Conservation (phyloP, 2,329 filamentous ascomycete genomes). For the Tricladium varicosporioides region DNA sequence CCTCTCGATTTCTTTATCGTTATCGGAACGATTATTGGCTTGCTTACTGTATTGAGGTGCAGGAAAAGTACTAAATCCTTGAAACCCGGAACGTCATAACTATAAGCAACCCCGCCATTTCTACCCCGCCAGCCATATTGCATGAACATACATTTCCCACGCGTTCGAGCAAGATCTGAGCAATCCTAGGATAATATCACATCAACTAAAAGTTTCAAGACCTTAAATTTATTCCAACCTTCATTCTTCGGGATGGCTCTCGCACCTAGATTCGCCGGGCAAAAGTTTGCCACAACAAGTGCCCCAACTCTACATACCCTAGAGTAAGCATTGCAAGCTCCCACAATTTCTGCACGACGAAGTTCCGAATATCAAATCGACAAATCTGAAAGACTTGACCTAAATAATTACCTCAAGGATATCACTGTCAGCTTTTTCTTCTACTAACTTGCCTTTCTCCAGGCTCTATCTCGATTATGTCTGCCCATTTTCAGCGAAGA, state of each 20-base stretch:
- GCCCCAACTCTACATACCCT: slow-evolving; percentile 54
- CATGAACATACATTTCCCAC: background rate
- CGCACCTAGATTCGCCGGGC: slow-evolving; percentile 73
- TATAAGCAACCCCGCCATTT: background rate
- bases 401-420: too few species aligned
- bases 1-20: too few species aligned
- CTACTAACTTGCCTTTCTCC: too few species aligned
- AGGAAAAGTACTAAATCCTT: too few species aligned
- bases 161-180: background rate
- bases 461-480: slow-evolving; percentile 79
- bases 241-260: slow-evolving; percentile 61
- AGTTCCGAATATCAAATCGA: too few species aligned
- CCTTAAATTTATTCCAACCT: background rate
- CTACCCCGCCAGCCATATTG: background rate
- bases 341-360: too few species aligned
- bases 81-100: background rate
- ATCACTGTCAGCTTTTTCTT: too few species aligned
- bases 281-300: slow-evolving; percentile 52
- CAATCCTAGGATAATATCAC: background rate
- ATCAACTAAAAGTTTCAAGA: too few species aligned
- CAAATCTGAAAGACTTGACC: too few species aligned
- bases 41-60: too few species aligned
- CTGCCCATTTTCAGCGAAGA: slow-evolving; percentile 71
- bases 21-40: too few species aligned
- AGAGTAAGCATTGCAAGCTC: slow-evolving; percentile 36